A percentile compares a stretch with the other conserved stretches of the same genome.
Conservation (phyloP, 2,329 filamentous ascomycete genomes). For the Penicillium glabrum region DNA sequence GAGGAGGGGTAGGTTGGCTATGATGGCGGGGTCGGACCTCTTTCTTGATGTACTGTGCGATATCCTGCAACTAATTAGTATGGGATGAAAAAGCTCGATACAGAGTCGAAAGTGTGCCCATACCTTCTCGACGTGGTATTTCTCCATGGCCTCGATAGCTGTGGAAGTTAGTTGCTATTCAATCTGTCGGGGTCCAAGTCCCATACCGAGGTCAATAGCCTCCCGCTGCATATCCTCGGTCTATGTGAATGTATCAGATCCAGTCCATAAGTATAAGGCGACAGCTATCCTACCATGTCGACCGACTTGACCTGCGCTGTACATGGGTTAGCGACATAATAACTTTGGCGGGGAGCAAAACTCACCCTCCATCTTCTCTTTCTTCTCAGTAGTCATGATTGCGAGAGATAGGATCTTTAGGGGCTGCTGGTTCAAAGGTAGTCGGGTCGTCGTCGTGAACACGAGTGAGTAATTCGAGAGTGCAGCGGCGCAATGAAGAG, state of each 20-base stretch:
- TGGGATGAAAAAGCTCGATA: background rate
- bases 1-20: constrained; percentile 2
- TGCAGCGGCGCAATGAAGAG: constrained; percentile 8
- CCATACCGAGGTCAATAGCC: constrained; percentile 89
- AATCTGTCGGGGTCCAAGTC: background rate
- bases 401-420: background rate
- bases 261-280: background rate
- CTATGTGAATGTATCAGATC: constrained; percentile 50
- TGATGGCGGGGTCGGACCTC: constrained; percentile 59
- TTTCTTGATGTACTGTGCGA: constrained; percentile 93
- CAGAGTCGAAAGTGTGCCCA: background rate
- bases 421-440: background rate
- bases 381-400: constrained; percentile 52
- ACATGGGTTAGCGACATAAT: constrained; percentile 17
- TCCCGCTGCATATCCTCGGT: constrained; percentile 97
- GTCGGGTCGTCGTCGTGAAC: background rate
- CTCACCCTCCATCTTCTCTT: constrained; percentile 76
- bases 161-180: constrained; percentile 26
- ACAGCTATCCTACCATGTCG: constrained; percentile 74
- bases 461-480: background rate
- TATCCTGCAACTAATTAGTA: constrained; percentile 63
- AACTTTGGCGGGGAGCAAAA: background rate
- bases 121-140: constrained; percentile 72
- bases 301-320: constrained; percentile 95
- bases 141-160: constrained; percentile 72